Evolutionary conservation across 305 asterid genomes (phyloP).

Genomic region (Fraxinus greggii): DNA sequence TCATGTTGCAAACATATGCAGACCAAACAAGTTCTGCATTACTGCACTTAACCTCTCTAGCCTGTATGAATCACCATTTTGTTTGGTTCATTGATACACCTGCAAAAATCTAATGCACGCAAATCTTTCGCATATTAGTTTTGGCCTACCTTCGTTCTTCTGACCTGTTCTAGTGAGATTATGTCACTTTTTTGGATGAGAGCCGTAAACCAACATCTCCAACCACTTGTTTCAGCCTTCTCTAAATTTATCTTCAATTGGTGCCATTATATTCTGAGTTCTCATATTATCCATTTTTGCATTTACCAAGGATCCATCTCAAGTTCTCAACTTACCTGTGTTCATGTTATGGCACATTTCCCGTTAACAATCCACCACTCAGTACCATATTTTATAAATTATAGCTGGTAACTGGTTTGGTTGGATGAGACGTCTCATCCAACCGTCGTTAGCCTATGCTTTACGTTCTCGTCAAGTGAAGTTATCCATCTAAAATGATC

Average conservation of each 20-base stretch:
- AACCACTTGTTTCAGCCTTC: not conserved
- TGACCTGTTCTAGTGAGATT: not conserved
- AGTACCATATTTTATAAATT: not conserved
- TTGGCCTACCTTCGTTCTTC: not conserved
- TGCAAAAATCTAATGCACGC: not conserved
- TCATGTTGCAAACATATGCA: not conserved
- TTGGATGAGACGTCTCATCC: no score
- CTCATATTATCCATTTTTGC: not conserved
- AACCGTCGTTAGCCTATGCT: not conserved
- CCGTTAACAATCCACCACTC: not conserved
- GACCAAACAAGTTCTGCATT: not conserved
- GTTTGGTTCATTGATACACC: not conserved
- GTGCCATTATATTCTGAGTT: not conserved
- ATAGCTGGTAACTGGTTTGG: no score
- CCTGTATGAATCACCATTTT: not conserved
- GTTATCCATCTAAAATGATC: not conserved
- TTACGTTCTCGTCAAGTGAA: not conserved
- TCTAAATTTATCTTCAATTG: not conserved
- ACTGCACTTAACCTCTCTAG: not conserved
- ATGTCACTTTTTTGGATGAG: not conserved
- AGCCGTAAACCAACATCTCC: not conserved
- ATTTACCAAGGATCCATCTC: not conserved
- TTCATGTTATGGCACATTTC: not conserved
- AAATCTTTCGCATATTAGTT: not conserved
- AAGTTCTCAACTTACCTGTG: not conserved